phyloP scores from a whole-genome alignment of 257 asterid genomes.

The Salvia hispanica region DNA sequence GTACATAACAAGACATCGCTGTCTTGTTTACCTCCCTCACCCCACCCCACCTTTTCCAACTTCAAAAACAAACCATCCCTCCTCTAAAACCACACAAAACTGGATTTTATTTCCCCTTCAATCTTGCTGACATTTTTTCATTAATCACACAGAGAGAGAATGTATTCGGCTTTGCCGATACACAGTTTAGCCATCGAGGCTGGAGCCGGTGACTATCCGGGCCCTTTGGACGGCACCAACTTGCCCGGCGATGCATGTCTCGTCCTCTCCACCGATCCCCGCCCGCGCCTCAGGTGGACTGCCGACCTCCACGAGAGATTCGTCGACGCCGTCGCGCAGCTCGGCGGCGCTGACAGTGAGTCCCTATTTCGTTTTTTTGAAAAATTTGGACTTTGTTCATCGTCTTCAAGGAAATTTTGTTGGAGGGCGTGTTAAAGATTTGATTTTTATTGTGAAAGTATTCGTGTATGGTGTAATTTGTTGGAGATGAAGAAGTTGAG shows the following conservation, averaged over 20 bases:
- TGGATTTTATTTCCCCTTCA: conserved; percentile 23
- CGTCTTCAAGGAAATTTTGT: neutral
- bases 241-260: conserved; percentile 67
- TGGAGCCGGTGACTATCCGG: conserved; percentile 40
- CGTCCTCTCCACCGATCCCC: conserved; percentile 66
- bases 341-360: conserved; percentile 81
- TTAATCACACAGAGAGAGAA: conserved; percentile 15
- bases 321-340: conserved; percentile 73
- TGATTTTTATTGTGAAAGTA: conserved; percentile 12
- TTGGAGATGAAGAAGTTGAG: neutral
- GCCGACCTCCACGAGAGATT: conserved; percentile 70
- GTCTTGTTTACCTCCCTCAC: conserved; percentile 48
- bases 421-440: neutral
- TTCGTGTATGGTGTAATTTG: neutral
- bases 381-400: conserved; percentile 21
- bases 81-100: conserved; percentile 34
- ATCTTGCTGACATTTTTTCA: conserved; percentile 22
- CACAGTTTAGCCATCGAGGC: conserved; percentile 46
- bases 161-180: conserved; percentile 62
- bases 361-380: neutral
- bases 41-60: conserved; percentile 30
- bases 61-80: conserved; percentile 26
- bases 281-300: conserved; percentile 82
- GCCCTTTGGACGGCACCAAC: conserved; percentile 54
- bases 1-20: conserved; percentile 66